Conservation (phyloP, 257 asterid genomes). For the Cinchona pubescens region DNA sequence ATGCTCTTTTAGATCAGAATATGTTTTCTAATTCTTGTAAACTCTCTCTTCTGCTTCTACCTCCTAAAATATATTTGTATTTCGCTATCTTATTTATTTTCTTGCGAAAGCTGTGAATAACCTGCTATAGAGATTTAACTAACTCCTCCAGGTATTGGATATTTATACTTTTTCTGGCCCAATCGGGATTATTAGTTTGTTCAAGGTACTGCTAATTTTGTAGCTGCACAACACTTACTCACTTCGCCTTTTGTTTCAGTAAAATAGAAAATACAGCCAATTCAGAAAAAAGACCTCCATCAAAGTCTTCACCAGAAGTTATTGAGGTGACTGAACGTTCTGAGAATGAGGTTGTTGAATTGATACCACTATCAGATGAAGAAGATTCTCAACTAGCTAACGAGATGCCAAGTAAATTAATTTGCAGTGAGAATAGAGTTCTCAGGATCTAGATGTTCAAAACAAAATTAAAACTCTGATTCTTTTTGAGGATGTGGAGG, state of each 20-base stretch:
- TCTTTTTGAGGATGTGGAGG: conserved; percentile 96
- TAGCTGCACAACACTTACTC: neutral
- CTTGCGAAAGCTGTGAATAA: neutral
- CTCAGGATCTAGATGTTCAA: conserved; percentile 33
- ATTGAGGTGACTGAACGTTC: conserved; percentile 32
- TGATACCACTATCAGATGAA: conserved; percentile 39
- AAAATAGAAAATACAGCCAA: conserved; percentile 38
- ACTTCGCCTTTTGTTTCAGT: conserved; percentile 46
- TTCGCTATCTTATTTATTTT: neutral
- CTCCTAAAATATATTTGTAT: neutral
- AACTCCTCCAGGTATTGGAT: neutral
- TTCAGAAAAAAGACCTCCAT: conserved; percentile 32
- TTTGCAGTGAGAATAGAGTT: conserved; percentile 30
- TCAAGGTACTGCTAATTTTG: neutral
- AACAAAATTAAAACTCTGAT: conserved; percentile 61
- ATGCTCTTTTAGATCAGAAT: neutral
- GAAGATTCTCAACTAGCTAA: conserved; percentile 42
- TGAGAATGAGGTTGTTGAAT: conserved; percentile 46
- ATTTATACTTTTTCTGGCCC: neutral
- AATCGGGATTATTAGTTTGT: neutral
- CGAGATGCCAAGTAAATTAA: conserved; percentile 27
- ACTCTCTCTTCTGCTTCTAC: neutral
- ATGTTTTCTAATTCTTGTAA: neutral
- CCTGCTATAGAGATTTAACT: neutral
- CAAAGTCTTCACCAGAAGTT: conserved; percentile 36